These are phyloP conservation scores for Fragaria nilgerrensis DNA, from an alignment of 306 rosid species.

Conservation along the genomic window DNA sequence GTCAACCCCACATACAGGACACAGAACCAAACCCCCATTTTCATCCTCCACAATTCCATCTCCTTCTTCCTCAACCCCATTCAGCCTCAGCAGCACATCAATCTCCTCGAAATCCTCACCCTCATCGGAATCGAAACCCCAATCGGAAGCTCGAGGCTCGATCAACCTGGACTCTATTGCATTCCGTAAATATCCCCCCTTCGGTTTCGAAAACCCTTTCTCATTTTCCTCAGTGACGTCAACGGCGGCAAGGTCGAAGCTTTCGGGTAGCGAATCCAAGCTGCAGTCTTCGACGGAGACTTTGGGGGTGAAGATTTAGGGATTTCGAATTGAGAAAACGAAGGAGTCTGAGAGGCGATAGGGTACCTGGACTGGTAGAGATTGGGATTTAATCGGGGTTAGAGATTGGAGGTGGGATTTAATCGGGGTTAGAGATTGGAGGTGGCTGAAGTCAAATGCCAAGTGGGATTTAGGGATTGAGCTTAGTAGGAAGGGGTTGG, in stretches of 20 bases:
- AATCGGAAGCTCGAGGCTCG: constrained; percentile 24
- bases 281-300: constrained; percentile 28
- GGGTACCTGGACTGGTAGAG: too few species aligned
- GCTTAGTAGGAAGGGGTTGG: too few species aligned
- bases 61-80: constrained; percentile 18
- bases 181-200: constrained; percentile 43
- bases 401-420: too few species aligned
- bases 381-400: too few species aligned
- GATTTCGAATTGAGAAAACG: too few species aligned
- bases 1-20: constrained; percentile 77
- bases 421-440: too few species aligned
- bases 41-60: constrained; percentile 20
- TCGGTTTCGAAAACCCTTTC: constrained; percentile 21
- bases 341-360: too few species aligned
- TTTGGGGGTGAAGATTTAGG: background rate
- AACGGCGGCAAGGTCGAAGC: constrained; percentile 32
- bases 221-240: background rate
- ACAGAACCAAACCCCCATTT: constrained; percentile 31
- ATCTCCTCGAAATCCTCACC: constrained; percentile 43
- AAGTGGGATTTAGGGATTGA: too few species aligned
- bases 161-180: constrained; percentile 70
- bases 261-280: constrained; percentile 59
- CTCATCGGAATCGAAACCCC: constrained; percentile 10
- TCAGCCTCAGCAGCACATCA: constrained; percentile 51
- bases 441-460: too few species aligned